phyloP scores from a whole-genome alignment of 805 yeast species.

The Barnettozyma pratensis region DNA sequence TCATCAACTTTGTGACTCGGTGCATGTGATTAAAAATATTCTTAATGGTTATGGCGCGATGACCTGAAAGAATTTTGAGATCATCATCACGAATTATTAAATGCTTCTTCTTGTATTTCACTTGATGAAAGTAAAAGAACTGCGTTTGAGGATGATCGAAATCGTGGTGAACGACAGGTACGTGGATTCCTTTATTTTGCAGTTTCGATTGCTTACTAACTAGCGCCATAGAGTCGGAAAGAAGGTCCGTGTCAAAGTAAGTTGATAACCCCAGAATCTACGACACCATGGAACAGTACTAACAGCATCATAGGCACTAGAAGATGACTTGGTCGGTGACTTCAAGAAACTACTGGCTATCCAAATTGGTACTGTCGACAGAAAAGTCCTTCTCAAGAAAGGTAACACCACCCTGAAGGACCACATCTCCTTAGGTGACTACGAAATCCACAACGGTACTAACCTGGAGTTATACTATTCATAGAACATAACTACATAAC shows the following conservation, averaged over 20 bases:
- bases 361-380: slow-evolving; percentile 74
- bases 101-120: too few species aligned
- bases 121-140: too few species aligned
- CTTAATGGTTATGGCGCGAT: too few species aligned
- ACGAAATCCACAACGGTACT: slow-evolving; percentile 87
- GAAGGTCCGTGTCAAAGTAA: slow-evolving; percentile 69
- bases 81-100: too few species aligned
- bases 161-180: slow-evolving; percentile 65
- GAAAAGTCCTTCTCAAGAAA: slow-evolving; percentile 65
- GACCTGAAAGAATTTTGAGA: too few species aligned
- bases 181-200: slow-evolving; percentile 17
- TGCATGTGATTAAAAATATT: neutral
- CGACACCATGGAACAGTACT: neutral
- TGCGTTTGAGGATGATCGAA: slow-evolving; percentile 51
- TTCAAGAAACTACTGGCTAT: slow-evolving; percentile 78
- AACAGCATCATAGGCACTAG: slow-evolving; percentile 45
- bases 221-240: slow-evolving; percentile 59
- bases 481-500: slow-evolving; percentile 20
- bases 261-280: neutral
- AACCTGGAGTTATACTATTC: slow-evolving; percentile 80
- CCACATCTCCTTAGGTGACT: slow-evolving; percentile 89
- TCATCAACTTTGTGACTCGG: neutral
- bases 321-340: slow-evolving; percentile 83
- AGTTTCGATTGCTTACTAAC: slow-evolving; percentile 10
- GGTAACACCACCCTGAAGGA: slow-evolving; percentile 84